Base-by-base conservation (phyloP, 805 yeast genomes). In the Candida railenensis region DNA sequence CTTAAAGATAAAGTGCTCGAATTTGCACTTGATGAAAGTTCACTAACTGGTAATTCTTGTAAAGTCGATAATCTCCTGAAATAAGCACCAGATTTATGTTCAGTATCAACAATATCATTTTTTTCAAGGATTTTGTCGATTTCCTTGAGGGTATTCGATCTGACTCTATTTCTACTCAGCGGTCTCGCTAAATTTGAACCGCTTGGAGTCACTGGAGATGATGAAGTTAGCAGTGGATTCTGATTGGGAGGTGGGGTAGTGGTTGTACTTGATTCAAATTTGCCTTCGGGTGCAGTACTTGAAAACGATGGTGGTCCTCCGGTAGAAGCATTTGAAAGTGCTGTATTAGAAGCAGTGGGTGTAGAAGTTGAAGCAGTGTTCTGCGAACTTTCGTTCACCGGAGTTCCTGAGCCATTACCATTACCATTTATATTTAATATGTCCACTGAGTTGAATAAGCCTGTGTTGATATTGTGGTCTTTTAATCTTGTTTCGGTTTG, bases 21-120 rank as follows among this genome's bases (percentile, higher is more conserved):
- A 20, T 36, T 18, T 9, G 22, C 19, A 36, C 39, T 36, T 20
- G 39, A 18, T 16, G 19, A 15, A 3, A 30, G 38, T 44, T 63
- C 70, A 42, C 66, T 73, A 2, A 46, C 38, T 3, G 76, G 76
- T 12, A 54, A 52, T 48, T 85, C 90, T 9, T 82, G 84, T 14
- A 85, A 60, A 0, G 85, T 81, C 0, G 89, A 82, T 34, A 85
- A 61, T 49, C 89, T 71, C 54, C 83, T 73, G 63, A 83, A 82
- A 57, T 82, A 83, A 20, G 87, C 88, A 19, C 79, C 80, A 34
- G 80, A 78, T 53, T 75, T 79, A 37, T 70, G 77, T 39, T 76
- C 80, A 1, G 73, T 63, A 44, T 71, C 75, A 15, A 63, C 71
- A 34, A 52, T 58, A 25, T 67, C 75, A 48, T 61, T 63, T 43